Conservation (phyloP, 768 basidiomycete species). For the Tephrocybe sp. region DNA sequence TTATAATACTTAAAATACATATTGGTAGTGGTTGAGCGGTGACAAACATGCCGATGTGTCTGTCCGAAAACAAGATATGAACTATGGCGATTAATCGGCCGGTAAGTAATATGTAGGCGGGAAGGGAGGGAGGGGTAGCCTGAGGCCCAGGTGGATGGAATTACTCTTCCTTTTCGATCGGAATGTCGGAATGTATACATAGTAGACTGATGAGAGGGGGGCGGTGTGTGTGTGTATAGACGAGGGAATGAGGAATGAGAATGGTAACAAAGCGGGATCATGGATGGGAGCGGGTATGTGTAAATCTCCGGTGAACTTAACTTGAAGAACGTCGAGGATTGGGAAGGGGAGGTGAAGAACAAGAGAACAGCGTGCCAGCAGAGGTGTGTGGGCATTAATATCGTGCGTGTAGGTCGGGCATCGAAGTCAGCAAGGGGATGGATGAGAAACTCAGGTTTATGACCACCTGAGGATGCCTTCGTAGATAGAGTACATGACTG, state of each 20-base stretch:
- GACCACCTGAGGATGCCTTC: slow-evolving; percentile 77
- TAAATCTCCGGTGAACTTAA: not conserved
- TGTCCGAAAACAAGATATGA: too few species aligned
- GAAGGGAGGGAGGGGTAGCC: too few species aligned
- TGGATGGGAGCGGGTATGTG: slow-evolving; percentile 4
- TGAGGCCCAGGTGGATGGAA: too few species aligned
- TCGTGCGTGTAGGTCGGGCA: not conserved
- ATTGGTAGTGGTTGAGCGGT: too few species aligned
- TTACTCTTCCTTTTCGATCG: slow-evolving; percentile 4
- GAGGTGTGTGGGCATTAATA: not conserved
- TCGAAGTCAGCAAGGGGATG: too few species aligned
- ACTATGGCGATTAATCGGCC: too few species aligned
- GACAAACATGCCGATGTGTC: too few species aligned
- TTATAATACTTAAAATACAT: too few species aligned
- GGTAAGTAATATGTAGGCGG: too few species aligned
- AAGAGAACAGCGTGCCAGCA: not conserved
- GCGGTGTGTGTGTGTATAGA: not conserved
- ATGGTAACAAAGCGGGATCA: not conserved
- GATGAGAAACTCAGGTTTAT: not conserved
- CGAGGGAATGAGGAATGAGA: not conserved
- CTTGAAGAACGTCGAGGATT: too few species aligned
- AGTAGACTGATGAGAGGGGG: slow-evolving; percentile 3
- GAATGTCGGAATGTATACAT: not conserved
- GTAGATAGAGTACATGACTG: slow-evolving; percentile 96
- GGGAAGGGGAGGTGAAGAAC: too few species aligned